Base-by-base conservation (phyloP, 169 alveolate genomes). In the Cryptosporidium muris region DNA sequence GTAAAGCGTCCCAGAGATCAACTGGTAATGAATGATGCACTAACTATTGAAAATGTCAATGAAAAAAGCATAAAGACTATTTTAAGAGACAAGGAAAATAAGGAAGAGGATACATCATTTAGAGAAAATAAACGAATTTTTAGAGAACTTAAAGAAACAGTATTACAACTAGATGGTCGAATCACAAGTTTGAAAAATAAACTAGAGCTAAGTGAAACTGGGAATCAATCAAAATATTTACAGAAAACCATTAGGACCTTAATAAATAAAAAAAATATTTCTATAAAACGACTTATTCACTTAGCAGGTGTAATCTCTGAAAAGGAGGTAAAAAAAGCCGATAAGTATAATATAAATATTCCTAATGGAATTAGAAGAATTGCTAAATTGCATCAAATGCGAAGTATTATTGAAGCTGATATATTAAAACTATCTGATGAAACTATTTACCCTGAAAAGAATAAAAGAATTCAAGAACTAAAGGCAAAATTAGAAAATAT, bases 301-400 rank as follows among this genome's bases (percentile, higher is more conserved):
- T 12, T 74, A 12, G 85, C 74, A 60, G 85, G 85, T 34, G 16
- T 16, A 47, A 74, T 74, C 36, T 66, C 85, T 56, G 67, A 40
- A 42, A 16, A 52, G 51, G 85, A 74, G 36, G 85, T 74, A 2
- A 74, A 58, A 45, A 43, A 60, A 25, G 38, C 74, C 3, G 58
- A 42, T 14, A 51, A 56, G 36, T 47, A 63, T 54, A 63, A 63
- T 43, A 34, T 43, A 14, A 4, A 58, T 3, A 74, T 74, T 56
- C 67, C 85, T 4, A 74, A 74, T 8, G 60, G 60, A 34, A 51
- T 74, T 42, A 74, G 85, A 60, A 74, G 25, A 45, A 4, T 74
- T 6, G 85, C 85, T 7, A 68, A 74, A 48, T 63, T 74, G 14
- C 85, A 74, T 34, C 54, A 58, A 9, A 42, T 60, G 3, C 54